Percentiles rank a stretch among this genome's conserved stretches.
phyloP scores from a whole-genome alignment of 139 green algal genomes.

The Nannochloris sp. region DNA sequence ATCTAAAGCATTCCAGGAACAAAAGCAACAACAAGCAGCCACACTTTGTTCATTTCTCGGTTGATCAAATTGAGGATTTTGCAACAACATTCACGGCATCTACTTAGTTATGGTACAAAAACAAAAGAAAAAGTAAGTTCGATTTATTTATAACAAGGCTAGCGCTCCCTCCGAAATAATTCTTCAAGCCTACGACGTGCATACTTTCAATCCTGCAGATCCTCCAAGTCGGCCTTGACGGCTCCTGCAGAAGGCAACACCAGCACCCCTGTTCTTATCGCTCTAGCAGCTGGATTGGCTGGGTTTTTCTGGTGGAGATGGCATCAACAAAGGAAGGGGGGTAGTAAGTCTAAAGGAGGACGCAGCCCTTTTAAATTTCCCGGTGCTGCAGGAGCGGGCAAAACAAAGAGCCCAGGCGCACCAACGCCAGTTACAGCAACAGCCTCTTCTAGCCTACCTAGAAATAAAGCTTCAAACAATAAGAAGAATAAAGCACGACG shows the following conservation, averaged over 20 bases:
- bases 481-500: slow-evolving; percentile 16
- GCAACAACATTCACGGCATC: too few species aligned
- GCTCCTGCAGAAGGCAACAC: too few species aligned
- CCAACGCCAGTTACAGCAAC: background rate
- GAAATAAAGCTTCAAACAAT: slow-evolving; percentile 15
- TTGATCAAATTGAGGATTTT: too few species aligned
- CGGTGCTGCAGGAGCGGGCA: background rate
- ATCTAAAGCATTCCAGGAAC: too few species aligned
- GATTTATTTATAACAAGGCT: background rate
- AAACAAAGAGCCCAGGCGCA: background rate
- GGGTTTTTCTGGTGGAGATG: background rate
- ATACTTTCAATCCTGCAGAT: too few species aligned
- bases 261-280: background rate
- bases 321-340: background rate
- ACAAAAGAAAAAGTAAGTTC: background rate
- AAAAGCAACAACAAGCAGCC: too few species aligned
- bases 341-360: background rate
- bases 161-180: too few species aligned
- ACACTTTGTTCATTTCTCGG: too few species aligned
- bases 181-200: too few species aligned
- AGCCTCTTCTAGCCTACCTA: background rate
- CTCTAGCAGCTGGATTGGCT: background rate
- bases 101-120: background rate
- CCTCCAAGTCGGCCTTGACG: too few species aligned
- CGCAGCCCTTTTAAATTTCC: slow-evolving; percentile 19